Percentiles rank a stretch among this genome's conserved stretches.
Evolutionary conservation across 192 early-diverging fungal genomes (phyloP).

Genomic region (Lobulomyces angularis): DNA sequence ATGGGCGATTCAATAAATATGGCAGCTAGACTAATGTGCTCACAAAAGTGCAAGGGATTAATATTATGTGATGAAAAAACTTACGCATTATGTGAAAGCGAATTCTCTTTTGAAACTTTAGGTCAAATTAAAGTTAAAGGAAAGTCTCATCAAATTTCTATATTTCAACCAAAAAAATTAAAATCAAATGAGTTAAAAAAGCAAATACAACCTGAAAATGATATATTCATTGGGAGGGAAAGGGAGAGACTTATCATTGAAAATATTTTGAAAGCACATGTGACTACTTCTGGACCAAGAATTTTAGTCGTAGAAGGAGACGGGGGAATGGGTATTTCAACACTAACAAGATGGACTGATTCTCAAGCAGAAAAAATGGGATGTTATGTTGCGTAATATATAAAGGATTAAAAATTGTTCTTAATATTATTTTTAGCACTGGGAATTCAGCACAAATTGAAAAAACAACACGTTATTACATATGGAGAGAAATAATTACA

Average conservation of each 20-base stretch:
- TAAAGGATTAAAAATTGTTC: no score
- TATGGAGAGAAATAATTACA: slow-evolving; percentile 19
- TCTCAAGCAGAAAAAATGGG: slow-evolving; percentile 18
- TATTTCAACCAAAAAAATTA: slow-evolving; percentile 24
- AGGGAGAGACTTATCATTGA: slow-evolving; percentile 21
- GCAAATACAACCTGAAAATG: no score
- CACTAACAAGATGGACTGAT: slow-evolving; percentile 24
- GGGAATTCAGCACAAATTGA: slow-evolving; percentile 26
- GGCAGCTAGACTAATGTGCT: slow-evolving; percentile 40
- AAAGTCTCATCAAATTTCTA: slow-evolving; percentile 21
- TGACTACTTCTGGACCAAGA: slow-evolving; percentile 6
- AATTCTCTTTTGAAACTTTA: slow-evolving; percentile 33
- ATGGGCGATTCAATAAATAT: slow-evolving; percentile 50
- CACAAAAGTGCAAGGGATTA: slow-evolving; percentile 9
- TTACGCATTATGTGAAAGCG: slow-evolving; percentile 26
- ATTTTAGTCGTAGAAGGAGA: slow-evolving; percentile 32
- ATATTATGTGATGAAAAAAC: slow-evolving; percentile 38
- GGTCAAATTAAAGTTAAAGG: slow-evolving; percentile 36
- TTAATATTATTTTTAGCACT: no score
- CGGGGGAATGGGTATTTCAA: slow-evolving; percentile 34
- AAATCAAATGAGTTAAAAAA: neutral
- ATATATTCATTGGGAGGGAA: slow-evolving; percentile 25
- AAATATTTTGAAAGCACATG: slow-evolving; percentile 7
- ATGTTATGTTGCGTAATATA: slow-evolving; percentile 25
- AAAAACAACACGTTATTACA: slow-evolving; percentile 28